Percentiles rank a stretch among this genome's conserved stretches.
Evolutionary conservation across 2,329 filamentous ascomycete species (phyloP).

Genomic region (Cladosporium sp.): DNA sequence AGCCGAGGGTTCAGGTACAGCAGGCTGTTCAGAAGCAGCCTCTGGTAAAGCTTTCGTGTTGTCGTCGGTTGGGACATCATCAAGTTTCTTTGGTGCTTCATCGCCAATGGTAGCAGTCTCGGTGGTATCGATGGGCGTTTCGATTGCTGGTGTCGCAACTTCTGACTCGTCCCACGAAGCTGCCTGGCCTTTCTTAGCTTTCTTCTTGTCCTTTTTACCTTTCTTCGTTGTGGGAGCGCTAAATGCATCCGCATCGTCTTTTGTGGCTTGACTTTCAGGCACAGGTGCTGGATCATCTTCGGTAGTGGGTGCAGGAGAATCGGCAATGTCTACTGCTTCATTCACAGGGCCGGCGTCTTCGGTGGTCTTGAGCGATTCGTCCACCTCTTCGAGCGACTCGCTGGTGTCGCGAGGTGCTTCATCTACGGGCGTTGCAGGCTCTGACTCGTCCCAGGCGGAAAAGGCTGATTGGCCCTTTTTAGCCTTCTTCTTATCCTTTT

Average conservation of each 20-base stretch:
- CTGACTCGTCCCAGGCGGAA: neutral
- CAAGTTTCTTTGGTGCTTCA: neutral
- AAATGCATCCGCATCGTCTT: constrained; percentile 19
- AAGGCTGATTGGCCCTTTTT: neutral
- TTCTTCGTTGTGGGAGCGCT: constrained; percentile 24
- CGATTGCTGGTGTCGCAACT: neutral
- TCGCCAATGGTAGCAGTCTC: neutral
- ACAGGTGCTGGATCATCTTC: neutral
- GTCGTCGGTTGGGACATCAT: neutral
- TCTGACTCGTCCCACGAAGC: neutral
- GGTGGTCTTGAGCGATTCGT: neutral
- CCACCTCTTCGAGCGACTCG: neutral
- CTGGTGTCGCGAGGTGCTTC: neutral
- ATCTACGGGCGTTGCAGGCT: neutral
- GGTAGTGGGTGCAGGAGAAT: too few relatives aligned
- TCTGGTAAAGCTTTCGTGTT: neutral
- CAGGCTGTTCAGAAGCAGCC: neutral
- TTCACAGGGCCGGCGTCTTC: neutral
- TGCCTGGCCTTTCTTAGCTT: constrained; percentile 24
- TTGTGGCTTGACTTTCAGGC: neutral
- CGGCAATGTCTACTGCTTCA: neutral
- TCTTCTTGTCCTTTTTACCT: constrained; percentile 43
- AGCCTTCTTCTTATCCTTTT: constrained; percentile 23
- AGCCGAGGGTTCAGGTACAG: neutral
- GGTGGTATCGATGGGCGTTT: neutral